These are phyloP conservation scores for Tolypocladium guangdongense DNA, from an alignment of 2,329 filamentous ascomycete species.

Conservation along the genomic window DNA sequence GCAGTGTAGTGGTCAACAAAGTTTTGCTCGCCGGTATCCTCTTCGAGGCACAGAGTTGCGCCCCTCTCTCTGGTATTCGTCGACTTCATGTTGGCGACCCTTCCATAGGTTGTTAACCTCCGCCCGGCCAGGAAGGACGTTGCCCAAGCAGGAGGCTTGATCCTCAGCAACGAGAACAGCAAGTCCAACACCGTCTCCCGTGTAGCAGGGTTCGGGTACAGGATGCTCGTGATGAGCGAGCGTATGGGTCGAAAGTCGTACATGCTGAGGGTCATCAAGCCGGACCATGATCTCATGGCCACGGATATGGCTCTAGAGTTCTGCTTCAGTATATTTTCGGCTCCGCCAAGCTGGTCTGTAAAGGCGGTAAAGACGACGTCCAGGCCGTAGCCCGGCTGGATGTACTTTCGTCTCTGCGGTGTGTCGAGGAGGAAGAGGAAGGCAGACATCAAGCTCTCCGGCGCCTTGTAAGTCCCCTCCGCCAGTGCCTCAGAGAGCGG, in stretches of 20 bases:
- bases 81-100: constrained; percentile 73
- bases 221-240: constrained; percentile 60
- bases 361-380: constrained; percentile 87
- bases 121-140: constrained; percentile 89
- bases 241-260: constrained; percentile 75
- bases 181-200: constrained; percentile 79
- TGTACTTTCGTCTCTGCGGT: constrained; percentile 66
- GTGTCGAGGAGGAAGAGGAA: constrained; percentile 84
- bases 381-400: constrained; percentile 82
- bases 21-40: constrained; percentile 63
- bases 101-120: constrained; percentile 89
- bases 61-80: constrained; percentile 38
- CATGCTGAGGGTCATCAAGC: constrained; percentile 78
- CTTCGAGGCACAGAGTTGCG: constrained; percentile 45
- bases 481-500: constrained; percentile 85
- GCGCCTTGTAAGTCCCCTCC: constrained; percentile 84
- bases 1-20: constrained; percentile 92
- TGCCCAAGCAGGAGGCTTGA: constrained; percentile 88
- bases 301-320: constrained; percentile 89
- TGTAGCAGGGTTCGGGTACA: constrained; percentile 43
- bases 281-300: constrained; percentile 87
- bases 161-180: constrained; percentile 67
- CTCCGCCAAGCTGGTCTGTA: constrained; percentile 64
- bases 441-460: constrained; percentile 77
- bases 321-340: constrained; percentile 58